Percentiles rank a stretch among this genome's conserved stretches.
Conservation (phyloP, 2,329 filamentous ascomycete genomes). For the Pezicula radicicola region DNA sequence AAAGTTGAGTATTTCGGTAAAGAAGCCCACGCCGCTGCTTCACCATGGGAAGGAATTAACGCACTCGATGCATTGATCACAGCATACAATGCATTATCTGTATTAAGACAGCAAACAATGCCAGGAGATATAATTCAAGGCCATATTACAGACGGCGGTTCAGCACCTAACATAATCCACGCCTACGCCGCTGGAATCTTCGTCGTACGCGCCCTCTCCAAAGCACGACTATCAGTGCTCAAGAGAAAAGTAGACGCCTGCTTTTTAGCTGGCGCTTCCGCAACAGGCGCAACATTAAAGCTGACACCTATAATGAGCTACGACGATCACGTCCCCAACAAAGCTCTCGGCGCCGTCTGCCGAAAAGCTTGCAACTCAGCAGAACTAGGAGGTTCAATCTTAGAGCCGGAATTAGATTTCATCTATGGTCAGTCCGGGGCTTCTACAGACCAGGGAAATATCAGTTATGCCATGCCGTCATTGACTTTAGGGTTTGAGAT, state of each 20-base stretch:
- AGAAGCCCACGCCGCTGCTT: slow-evolving; percentile 53
- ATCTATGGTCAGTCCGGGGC: slow-evolving; percentile 43
- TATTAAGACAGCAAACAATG: slow-evolving; percentile 53
- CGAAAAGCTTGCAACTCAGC: slow-evolving; percentile 38
- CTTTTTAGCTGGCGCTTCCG: slow-evolving; percentile 43
- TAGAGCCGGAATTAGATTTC: slow-evolving; percentile 36
- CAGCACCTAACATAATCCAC: slow-evolving; percentile 54
- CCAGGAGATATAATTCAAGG: slow-evolving; percentile 46
- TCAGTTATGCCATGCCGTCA: slow-evolving; percentile 55
- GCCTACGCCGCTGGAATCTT: slow-evolving; percentile 43
- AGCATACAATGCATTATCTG: slow-evolving; percentile 44
- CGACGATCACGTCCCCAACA: slow-evolving; percentile 53
- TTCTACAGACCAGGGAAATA: slow-evolving; percentile 57
- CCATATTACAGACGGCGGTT: slow-evolving; percentile 50
- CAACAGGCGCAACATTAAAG: slow-evolving; percentile 46
- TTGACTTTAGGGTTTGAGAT: slow-evolving; percentile 51
- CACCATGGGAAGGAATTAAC: slow-evolving; percentile 58
- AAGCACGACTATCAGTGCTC: slow-evolving; percentile 37
- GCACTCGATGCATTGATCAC: slow-evolving; percentile 54
- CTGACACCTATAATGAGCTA: slow-evolving; percentile 42
- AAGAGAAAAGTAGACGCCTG: slow-evolving; percentile 40
- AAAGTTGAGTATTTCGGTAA: slow-evolving; percentile 50
- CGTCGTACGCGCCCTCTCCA: slow-evolving; percentile 40
- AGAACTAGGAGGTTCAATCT: slow-evolving; percentile 32
- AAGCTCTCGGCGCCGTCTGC: slow-evolving; percentile 43